phyloP scores from a whole-genome alignment of 129 eudicot genomes.

The Flaveria linearis region DNA sequence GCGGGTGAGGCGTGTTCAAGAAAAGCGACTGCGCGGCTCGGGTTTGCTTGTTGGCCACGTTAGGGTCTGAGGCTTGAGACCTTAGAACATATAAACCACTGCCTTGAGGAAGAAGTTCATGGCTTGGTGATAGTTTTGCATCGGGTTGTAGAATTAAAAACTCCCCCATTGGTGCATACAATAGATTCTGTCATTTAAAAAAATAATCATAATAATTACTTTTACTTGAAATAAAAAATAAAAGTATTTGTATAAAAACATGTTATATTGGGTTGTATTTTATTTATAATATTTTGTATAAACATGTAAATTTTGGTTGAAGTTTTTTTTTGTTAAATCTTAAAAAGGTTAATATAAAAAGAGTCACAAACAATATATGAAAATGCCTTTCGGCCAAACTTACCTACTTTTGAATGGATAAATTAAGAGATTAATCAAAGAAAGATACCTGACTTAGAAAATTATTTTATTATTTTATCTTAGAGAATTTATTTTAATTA shows the following conservation, averaged over 20 bases:
- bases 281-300: no score
- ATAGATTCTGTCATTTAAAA: constrained; percentile 47
- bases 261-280: not conserved
- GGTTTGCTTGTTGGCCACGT: constrained; percentile 53
- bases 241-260: not conserved
- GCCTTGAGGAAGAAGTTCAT: constrained; percentile 77
- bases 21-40: constrained; percentile 58
- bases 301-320: no score
- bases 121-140: constrained; percentile 67
- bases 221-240: not conserved
- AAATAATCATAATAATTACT: not conserved
- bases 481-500: no score
- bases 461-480: no score
- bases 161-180: constrained; percentile 88
- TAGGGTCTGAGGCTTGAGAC: constrained; percentile 34
- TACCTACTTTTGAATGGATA: no score
- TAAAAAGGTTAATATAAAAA: no score
- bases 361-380: no score
- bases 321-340: no score
- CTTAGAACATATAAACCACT: constrained; percentile 66
- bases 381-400: no score
- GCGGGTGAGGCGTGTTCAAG: constrained; percentile 81
- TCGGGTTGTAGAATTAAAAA: constrained; percentile 80
- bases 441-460: no score
- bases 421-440: no score